Percentiles rank a stretch among this genome's conserved stretches.
Conservation (phyloP, 2,329 filamentous ascomycete species). For the Aspergillus ochraceoroseus region DNA sequence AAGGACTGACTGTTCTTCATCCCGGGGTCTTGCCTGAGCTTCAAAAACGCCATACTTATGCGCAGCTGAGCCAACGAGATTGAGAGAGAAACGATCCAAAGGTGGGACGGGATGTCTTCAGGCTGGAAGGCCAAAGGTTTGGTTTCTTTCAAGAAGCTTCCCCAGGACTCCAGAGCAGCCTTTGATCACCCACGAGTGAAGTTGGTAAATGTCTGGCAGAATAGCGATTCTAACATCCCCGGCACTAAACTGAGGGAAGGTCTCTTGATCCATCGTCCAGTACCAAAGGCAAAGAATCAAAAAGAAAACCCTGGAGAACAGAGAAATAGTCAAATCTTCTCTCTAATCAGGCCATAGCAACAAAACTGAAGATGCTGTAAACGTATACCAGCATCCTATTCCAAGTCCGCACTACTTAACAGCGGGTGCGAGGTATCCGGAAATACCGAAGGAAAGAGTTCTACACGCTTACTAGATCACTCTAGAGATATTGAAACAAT, state of each 20-base stretch:
- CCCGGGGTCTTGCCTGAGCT: slow-evolving; percentile 5
- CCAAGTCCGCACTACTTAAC: too few species aligned
- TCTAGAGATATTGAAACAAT: slow-evolving; percentile 11
- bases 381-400: too few species aligned
- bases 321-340: neutral
- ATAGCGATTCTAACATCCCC: slow-evolving; percentile 41
- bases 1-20: too few species aligned
- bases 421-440: too few species aligned
- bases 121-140: neutral
- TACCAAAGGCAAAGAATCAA: neutral
- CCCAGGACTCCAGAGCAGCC: slow-evolving; percentile 7
- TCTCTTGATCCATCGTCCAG: neutral
- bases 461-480: too few species aligned
- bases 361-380: neutral
- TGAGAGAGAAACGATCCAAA: neutral
- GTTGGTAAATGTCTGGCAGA: slow-evolving; percentile 34
- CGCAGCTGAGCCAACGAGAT: slow-evolving; percentile 9
- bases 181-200: slow-evolving; percentile 31
- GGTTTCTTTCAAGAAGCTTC: neutral
- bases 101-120: neutral
- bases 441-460: too few species aligned
- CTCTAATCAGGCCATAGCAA: too few species aligned
- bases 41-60: slow-evolving; percentile 15
- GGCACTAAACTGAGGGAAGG: slow-evolving; percentile 37
- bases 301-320: neutral